Evolutionary conservation across 1,284 basidiomycete species (phyloP).

Genomic region (Bondarzewia mesenterica): DNA sequence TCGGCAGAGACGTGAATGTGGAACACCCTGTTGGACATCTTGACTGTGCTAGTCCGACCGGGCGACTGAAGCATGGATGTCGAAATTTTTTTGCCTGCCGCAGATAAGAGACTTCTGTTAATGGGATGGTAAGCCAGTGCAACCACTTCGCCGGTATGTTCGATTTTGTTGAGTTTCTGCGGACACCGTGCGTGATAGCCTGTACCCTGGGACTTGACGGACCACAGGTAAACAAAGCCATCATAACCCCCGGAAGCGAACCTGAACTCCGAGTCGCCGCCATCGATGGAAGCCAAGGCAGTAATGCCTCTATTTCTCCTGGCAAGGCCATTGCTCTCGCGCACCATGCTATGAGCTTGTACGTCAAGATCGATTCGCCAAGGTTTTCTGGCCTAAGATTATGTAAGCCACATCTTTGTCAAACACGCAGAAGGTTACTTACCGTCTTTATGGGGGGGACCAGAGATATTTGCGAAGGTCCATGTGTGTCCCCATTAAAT

Average conservation of each 20-base stretch:
- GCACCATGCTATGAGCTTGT: constrained; percentile 18
- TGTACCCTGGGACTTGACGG: constrained; percentile 17
- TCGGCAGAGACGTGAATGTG: constrained; percentile 41
- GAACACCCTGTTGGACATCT: constrained; percentile 31
- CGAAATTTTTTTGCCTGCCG: constrained; percentile 24
- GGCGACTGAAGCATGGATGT: constrained; percentile 25
- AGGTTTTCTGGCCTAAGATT: not conserved
- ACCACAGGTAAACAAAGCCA: constrained; percentile 33
- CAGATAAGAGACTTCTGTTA: constrained; percentile 26
- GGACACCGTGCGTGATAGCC: constrained; percentile 5
- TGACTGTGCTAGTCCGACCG: constrained; percentile 17
- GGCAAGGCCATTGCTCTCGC: constrained; percentile 14
- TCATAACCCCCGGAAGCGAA: constrained; percentile 40
- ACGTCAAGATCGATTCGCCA: constrained; percentile 20
- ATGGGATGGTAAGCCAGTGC: constrained; percentile 27
- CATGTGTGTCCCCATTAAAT: constrained; percentile 7
- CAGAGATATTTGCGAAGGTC: constrained; percentile 1
- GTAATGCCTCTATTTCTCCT: constrained; percentile 27
- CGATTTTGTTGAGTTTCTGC: constrained; percentile 17
- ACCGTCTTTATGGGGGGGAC: constrained; percentile 13
- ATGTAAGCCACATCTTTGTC: not conserved
- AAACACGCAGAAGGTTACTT: constrained; percentile 9
- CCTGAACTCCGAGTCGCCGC: constrained; percentile 21
- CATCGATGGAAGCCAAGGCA: constrained; percentile 26
- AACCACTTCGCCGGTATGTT: constrained; percentile 15